These are phyloP conservation scores for Papiliotrema terrestris DNA, from an alignment of 1,284 basidiomycete genomes.

Conservation along the genomic window DNA sequence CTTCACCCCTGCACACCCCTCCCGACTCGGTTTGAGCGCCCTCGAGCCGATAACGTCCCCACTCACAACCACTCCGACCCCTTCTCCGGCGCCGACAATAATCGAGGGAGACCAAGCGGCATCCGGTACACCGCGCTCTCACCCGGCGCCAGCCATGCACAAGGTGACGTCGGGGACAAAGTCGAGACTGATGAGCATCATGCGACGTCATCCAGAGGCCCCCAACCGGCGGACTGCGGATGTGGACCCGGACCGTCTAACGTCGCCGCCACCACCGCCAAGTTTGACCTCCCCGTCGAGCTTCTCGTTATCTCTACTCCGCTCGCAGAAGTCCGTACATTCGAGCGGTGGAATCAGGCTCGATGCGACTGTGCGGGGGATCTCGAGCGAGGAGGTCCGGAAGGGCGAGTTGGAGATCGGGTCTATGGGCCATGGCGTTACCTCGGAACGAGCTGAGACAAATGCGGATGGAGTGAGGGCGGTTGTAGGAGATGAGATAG, in stretches of 20 bases:
- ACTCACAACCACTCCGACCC: background rate
- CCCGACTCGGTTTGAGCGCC: background rate
- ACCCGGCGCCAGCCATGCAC: no score
- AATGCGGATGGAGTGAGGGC: no score
- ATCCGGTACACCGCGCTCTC: no score
- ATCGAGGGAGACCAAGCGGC: no score
- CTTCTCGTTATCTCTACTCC: background rate
- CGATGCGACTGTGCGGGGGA: background rate
- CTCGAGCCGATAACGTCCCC: background rate
- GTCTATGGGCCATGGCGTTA: background rate
- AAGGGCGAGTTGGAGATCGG: background rate
- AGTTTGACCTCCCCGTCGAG: background rate
- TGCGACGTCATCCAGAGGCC: no score
- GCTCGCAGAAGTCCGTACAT: background rate
- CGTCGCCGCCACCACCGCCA: background rate
- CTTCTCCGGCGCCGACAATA: background rate
- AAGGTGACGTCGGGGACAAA: no score
- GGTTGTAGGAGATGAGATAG: background rate
- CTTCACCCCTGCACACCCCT: background rate
- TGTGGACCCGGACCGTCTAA: background rate
- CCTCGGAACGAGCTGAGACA: no score
- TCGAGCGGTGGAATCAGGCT: no score
- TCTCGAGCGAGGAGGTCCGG: background rate
- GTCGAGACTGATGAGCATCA: no score
- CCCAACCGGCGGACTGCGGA: no score